Evolutionary conservation across 768 basidiomycete genomes (phyloP).

Genomic region (Cytidiella melzeri): DNA sequence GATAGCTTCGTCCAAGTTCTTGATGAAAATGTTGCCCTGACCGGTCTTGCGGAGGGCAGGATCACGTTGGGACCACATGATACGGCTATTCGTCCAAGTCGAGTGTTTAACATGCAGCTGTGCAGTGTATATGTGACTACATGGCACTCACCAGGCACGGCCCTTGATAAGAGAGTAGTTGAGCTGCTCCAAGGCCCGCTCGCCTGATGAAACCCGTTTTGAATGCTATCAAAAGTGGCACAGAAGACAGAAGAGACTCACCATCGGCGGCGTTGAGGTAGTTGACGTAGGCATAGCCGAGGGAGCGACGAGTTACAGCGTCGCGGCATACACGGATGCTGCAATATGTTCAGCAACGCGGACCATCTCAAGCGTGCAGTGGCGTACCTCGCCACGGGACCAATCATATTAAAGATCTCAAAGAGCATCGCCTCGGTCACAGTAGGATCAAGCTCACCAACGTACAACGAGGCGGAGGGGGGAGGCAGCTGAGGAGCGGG

Average conservation of each 20-base stretch:
- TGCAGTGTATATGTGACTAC: neutral
- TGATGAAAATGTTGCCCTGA: constrained; percentile 99
- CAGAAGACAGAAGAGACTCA: constrained; percentile 29
- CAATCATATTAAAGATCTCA: constrained; percentile 99
- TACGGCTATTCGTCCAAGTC: constrained; percentile 53
- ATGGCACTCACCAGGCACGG: constrained; percentile 75
- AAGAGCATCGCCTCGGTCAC: constrained; percentile 99
- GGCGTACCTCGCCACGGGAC: constrained; percentile 89
- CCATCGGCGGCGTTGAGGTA: constrained; percentile 95
- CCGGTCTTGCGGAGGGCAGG: constrained; percentile 98
- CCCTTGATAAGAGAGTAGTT: constrained; percentile 99
- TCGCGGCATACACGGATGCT: constrained; percentile 99
- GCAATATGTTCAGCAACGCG: neutral
- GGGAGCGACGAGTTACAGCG: constrained; percentile 97
- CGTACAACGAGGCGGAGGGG: constrained; percentile 93
- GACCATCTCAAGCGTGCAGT: neutral
- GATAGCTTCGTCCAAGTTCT: constrained; percentile 94
- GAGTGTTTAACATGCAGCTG: constrained; percentile 2
- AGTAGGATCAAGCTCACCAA: constrained; percentile 95
- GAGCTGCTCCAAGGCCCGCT: constrained; percentile 97
- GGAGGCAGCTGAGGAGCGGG: constrained; percentile 49
- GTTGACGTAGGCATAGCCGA: constrained; percentile 99
- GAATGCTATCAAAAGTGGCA: neutral
- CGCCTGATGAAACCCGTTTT: constrained; percentile 44
- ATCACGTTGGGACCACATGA: constrained; percentile 99